Base-by-base conservation (phyloP, 139 green algal species). In the Gonium pectorale region DNA sequence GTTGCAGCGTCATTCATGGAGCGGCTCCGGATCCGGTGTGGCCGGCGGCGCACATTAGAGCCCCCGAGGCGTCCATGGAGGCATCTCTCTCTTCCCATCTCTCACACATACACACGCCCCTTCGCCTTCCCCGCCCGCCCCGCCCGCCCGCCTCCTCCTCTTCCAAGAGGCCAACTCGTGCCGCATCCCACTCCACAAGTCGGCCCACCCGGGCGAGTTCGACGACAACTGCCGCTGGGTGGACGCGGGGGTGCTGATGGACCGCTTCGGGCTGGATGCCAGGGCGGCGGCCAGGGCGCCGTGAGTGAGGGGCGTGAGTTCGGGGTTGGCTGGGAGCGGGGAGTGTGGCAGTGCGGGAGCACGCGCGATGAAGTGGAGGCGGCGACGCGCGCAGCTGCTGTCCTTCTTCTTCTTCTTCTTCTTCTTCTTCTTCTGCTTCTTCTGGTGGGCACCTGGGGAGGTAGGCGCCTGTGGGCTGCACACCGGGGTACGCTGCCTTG, bases 211-310 rank as follows among this genome's bases (percentile, higher is more conserved):
- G 27, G 27, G 26, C 2, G 43, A 37, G 4, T 79, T 79, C 31
- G 70, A 79, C 33, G 70, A 79, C 70, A 31, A 66, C 44, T 79
- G 70, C 70, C 70, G 70, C 49, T 79, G 70, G 70, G 46, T 66
- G 11, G 46, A 79, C 70, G 49, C 33, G 26, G 35, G 31, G 1
- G 13, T 66, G 46, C 11, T 79, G 49, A 3, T 3, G n/a, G 6
- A 66, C n/a, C n/a, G n/a, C n/a, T n/a, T n/a, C n/a, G n/a, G n/a
- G 26, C 44, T 33, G 13, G 49, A 15, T 19, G 33, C 52, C 44
- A 79, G 37, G 8, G 13, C 56, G 19, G n/a, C 8, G 56, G 19
- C 24, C 24, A n/a, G 24, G 56, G 27, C 8, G n/a, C 19, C 21
- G 19, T 29, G 19, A 21, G 56, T 17, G 56, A 11, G 17, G 33